Evolutionary conservation across 164 flowering plant species (phyloP).

Genomic region (Chimonanthus praecox): DNA sequence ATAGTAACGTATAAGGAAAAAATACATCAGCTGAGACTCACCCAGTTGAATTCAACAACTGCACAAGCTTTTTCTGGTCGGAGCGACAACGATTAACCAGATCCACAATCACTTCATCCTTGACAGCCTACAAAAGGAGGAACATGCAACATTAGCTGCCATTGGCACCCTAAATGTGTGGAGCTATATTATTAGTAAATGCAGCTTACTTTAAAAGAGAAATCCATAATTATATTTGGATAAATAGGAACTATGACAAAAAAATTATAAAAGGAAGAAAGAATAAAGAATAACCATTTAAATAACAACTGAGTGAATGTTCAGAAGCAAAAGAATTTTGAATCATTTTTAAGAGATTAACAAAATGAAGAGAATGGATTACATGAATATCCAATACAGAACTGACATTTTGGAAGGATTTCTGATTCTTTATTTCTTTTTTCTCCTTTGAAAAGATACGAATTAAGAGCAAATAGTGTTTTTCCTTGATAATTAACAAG

Average conservation of each 20-base stretch:
- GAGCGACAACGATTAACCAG: slow-evolving; percentile 72
- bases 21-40: slow-evolving; percentile 19
- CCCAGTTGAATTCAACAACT: slow-evolving; percentile 74
- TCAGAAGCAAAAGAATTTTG: neutral
- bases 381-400: neutral
- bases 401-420: neutral
- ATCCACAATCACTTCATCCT: slow-evolving; percentile 88
- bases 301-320: no score
- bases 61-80: slow-evolving; percentile 81
- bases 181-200: no score
- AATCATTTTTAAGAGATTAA: neutral
- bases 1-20: neutral
- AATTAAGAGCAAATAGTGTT: neutral
- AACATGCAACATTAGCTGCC: neutral
- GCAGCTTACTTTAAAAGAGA: no score
- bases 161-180: neutral
- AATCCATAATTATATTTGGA: neutral
- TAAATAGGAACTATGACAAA: neutral
- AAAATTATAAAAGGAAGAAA: neutral
- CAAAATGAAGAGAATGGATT: no score
- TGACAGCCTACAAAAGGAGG: slow-evolving; percentile 52
- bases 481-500: neutral
- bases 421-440: neutral
- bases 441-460: neutral
- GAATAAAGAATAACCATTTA: neutral